A percentile compares a stretch with the other conserved stretches of the same genome.
Conservation (phyloP, 345 rosid genomes). For the Luvunga scandens region DNA sequence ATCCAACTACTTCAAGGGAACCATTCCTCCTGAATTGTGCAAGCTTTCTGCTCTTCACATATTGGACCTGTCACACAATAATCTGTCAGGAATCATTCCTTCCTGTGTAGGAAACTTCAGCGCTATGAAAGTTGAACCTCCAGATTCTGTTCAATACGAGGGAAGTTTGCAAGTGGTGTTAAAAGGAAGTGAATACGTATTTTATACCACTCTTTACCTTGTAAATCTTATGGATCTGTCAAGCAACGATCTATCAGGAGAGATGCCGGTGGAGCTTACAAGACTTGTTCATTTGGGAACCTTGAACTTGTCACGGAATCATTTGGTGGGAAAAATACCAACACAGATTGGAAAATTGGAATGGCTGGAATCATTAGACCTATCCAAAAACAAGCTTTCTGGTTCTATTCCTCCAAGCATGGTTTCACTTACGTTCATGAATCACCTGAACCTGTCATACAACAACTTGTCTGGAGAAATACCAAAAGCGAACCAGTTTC, state of each 20-base stretch:
- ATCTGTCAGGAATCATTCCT: constrained; percentile 10
- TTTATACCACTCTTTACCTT: neutral
- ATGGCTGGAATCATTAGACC: constrained; percentile 13
- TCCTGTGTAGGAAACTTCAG: constrained; percentile 20
- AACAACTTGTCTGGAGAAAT: constrained; percentile 26
- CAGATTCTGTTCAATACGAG: neutral
- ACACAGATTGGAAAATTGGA: constrained; percentile 6
- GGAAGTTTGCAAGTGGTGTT: neutral
- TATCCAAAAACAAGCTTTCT: constrained; percentile 19
- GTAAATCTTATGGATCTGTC: constrained; percentile 4
- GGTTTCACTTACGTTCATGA: constrained; percentile 21
- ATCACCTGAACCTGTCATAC: constrained; percentile 22
- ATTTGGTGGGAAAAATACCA: constrained; percentile 13
- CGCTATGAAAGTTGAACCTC: constrained; percentile 5
- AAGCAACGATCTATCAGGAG: constrained; percentile 7
- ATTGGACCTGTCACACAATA: constrained; percentile 14
- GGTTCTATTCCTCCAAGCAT: constrained; percentile 21
- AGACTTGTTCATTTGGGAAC: neutral
- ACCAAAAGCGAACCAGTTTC: constrained; percentile 20
- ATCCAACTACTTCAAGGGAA: constrained; percentile 9
- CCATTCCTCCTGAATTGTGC: constrained; percentile 18
- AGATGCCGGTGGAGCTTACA: neutral
- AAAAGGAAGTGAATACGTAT: neutral
- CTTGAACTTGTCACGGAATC: constrained; percentile 9
- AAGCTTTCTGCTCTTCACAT: constrained; percentile 6